phyloP scores from a whole-genome alignment of 2,329 filamentous ascomycete species.

The Fusarium siculi region DNA sequence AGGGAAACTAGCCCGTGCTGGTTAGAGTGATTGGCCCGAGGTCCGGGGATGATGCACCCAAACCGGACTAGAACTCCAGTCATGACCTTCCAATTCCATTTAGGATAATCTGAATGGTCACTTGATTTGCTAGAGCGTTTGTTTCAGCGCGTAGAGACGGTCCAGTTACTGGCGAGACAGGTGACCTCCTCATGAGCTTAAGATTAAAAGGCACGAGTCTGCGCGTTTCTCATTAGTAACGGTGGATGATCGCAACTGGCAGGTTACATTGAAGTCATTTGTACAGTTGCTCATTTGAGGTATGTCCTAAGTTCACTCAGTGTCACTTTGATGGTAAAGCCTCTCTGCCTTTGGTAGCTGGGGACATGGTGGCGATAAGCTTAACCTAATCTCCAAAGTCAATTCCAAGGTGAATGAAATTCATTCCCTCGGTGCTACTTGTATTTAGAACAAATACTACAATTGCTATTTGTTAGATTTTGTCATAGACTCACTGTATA shows the following conservation, averaged over 20 bases:
- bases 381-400: background rate
- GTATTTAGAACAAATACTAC: background rate
- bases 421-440: rapidly evolving
- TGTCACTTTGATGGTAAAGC: rapidly evolving
- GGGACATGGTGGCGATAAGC: background rate
- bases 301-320: no score
- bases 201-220: background rate
- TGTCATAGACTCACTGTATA: background rate
- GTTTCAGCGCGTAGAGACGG: background rate
- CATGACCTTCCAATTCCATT: background rate
- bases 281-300: no score
- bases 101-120: background rate
- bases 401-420: background rate
- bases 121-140: background rate
- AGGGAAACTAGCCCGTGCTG: slow-evolving; percentile 1
- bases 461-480: rapidly evolving
- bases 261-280: background rate
- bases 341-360: rapidly evolving
- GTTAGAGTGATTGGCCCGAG: background rate
- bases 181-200: background rate
- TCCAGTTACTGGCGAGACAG: background rate
- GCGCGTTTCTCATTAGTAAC: background rate
- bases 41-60: background rate
- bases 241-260: background rate
- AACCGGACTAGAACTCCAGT: background rate